These are phyloP conservation scores for Dioscorea zingiberensis DNA, from an alignment of 106 monocot genomes.

Conservation along the genomic window DNA sequence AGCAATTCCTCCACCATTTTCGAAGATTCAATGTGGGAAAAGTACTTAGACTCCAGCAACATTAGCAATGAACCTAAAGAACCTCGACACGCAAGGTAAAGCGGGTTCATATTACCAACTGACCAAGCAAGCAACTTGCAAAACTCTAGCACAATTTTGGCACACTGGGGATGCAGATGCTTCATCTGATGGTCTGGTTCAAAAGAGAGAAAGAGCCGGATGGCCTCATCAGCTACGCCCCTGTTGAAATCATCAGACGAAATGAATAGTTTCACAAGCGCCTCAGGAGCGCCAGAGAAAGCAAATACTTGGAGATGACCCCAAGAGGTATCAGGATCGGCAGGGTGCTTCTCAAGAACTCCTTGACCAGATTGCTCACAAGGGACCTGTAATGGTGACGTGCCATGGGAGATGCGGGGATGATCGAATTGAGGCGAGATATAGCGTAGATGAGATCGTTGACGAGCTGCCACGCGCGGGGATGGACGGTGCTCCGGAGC, in stretches of 20 bases:
- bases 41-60: constrained; percentile 5
- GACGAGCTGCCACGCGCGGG: constrained; percentile 46
- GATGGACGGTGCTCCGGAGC: constrained; percentile 41
- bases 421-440: not conserved
- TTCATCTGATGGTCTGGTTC: constrained; percentile 10
- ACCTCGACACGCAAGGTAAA: constrained; percentile 48
- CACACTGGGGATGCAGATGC: constrained; percentile 12
- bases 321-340: not conserved
- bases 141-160: constrained; percentile 52
- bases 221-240: constrained; percentile 17
- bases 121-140: constrained; percentile 37
- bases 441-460: constrained; percentile 31
- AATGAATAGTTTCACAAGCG: constrained; percentile 55
- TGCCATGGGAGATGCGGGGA: not conserved
- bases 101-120: constrained; percentile 28
- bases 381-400: not conserved
- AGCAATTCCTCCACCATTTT: constrained; percentile 24
- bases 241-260: not conserved
- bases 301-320: constrained; percentile 48
- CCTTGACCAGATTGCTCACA: constrained; percentile 28
- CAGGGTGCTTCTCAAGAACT: constrained; percentile 32
- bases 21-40: not conserved
- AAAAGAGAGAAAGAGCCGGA: constrained; percentile 29
- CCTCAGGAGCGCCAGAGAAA: constrained; percentile 32
- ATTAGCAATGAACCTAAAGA: constrained; percentile 23